A percentile compares a stretch with the other conserved stretches of the same genome.
Evolutionary conservation across 768 basidiomycete species (phyloP).

Genomic region (Calocera viscosa): DNA sequence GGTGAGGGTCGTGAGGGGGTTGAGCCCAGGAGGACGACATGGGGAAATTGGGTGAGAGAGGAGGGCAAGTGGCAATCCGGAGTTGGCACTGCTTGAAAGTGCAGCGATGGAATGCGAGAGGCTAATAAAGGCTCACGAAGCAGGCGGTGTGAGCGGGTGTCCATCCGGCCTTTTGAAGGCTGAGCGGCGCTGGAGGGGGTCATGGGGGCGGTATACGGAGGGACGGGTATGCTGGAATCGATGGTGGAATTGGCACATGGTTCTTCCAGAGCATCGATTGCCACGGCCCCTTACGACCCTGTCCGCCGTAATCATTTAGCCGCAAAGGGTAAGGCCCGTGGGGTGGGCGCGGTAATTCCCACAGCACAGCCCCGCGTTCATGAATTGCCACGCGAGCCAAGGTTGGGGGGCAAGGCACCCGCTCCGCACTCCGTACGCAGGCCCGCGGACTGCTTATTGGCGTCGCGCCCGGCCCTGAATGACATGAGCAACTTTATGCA

Average conservation of each 20-base stretch:
- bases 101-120: not conserved
- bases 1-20: not conserved
- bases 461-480: no score
- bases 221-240: not conserved
- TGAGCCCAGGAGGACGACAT: not conserved
- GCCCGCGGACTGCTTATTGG: no score
- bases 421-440: no score
- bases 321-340: no score
- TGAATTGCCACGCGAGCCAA: no score
- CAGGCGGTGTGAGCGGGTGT: not conserved
- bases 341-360: no score
- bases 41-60: not conserved
- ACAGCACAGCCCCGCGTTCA: no score
- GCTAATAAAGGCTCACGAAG: not conserved
- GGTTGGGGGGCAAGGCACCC: no score
- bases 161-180: not conserved
- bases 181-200: not conserved
- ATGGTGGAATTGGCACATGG: slow-evolving; percentile 8
- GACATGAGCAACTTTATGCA: no score
- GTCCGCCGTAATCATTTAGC: no score
- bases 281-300: not conserved
- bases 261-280: not conserved
- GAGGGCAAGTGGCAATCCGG: not conserved
- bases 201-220: not conserved
- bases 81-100: not conserved